These are phyloP conservation scores for Plasmodium fragile DNA, from an alignment of 169 alveolate genomes.

Conservation along the genomic window DNA sequence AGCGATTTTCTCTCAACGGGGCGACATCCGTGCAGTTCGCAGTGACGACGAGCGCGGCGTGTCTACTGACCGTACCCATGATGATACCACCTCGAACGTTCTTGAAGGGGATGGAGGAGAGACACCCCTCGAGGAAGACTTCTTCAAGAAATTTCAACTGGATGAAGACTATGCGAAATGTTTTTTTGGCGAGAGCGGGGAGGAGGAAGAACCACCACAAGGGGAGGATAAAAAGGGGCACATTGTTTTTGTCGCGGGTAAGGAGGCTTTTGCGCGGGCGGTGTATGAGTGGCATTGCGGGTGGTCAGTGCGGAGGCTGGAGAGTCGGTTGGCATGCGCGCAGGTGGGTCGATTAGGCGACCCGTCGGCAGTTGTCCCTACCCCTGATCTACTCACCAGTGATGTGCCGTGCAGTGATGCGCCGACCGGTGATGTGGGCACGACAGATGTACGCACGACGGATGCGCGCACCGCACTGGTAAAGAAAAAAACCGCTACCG, in stretches of 20 bases:
- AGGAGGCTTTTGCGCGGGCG: background rate
- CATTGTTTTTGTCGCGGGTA: background rate
- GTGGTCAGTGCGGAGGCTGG: background rate
- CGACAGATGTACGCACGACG: background rate
- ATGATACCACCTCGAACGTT: background rate
- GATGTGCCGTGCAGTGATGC: background rate
- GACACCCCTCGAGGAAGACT: background rate
- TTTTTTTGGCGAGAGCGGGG: background rate
- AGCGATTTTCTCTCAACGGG: background rate
- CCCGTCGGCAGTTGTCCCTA: background rate
- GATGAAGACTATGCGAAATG: background rate
- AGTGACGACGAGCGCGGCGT: background rate
- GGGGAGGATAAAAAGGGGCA: background rate
- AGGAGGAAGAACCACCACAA: background rate
- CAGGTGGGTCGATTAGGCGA: background rate
- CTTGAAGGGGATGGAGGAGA: background rate
- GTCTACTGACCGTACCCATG: background rate
- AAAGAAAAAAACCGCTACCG: background rate
- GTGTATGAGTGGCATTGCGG: background rate
- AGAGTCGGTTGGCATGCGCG: background rate
- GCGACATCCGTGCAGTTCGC: background rate
- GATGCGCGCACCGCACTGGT: background rate
- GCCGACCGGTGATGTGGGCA: background rate
- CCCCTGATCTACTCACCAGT: background rate
- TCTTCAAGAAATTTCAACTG: background rate